Evolutionary conservation across 2,329 filamentous ascomycete genomes (phyloP), one percentile per base, ranked within the genome.

Genomic region (Beauveria rudraprayagi): DNA sequence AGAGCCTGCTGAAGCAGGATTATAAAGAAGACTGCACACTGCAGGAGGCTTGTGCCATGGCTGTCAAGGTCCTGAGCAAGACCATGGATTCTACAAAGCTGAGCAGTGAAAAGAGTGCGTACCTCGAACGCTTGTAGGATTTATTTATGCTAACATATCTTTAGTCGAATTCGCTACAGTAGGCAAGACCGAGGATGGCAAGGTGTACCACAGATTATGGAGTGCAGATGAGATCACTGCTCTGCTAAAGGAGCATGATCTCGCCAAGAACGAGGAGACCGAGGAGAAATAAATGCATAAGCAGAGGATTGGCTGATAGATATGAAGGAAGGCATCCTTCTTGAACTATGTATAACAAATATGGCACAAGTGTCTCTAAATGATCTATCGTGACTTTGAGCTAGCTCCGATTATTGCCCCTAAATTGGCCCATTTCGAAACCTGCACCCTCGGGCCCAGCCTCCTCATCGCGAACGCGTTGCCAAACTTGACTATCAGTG

Each of bases 51-150:
- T 99, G 94, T 74, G 92, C 89, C 60, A 89, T 97, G 83, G 94
- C 94, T 11, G 94, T 99, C 74, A 99, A 99, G 84, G 94, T 99
- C 65, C 79, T 99, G 67, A 97, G 94, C 84, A 99, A 99, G 87
- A 99, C 94, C 6, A 99, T 99, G 95, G 94, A 99, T 76, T 96
- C 92, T 60, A 97, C 93, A 60, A 99, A 97, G 83, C 79, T 99
- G 72, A 97, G 92, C 81, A 96, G 92, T 72, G 94, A 99, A 83
- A 99, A 99, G 85, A 96, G 92, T 96, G 79, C 76, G 90, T 17
- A 7, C 4, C 17, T 7, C 46, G 34, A 14, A 6, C 24, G 14
- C 41, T 26, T 10, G 4, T 11, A 2, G 8, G 17, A 43, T 17
- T 16, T 6, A 47, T 19, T 11, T 2, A 28, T 47, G 52, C 61